These are phyloP conservation scores for Karstenula rhodostoma DNA, from an alignment of 2,329 filamentous ascomycete species.

Conservation along the genomic window DNA sequence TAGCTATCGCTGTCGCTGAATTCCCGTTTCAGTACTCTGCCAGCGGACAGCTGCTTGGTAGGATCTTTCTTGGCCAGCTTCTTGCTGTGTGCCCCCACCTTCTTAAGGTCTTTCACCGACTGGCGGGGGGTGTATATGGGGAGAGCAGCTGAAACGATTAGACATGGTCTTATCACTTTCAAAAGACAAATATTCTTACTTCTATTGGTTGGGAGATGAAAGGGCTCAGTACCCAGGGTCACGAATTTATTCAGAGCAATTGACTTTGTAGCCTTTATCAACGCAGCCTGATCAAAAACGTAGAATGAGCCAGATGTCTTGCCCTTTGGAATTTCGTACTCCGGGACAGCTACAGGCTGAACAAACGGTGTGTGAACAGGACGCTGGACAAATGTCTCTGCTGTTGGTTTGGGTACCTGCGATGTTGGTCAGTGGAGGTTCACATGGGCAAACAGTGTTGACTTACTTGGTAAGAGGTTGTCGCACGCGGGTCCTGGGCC, in stretches of 20 bases:
- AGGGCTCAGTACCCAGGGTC: conserved; percentile 52
- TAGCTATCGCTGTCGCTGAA: conserved; percentile 55
- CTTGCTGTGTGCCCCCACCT: conserved; percentile 52
- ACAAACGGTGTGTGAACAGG: conserved; percentile 22
- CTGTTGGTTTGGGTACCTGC: conserved; percentile 37
- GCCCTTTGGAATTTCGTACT: conserved; percentile 45
- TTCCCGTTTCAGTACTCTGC: conserved; percentile 37
- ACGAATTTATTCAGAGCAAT: conserved; percentile 54
- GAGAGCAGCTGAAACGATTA: conserved; percentile 47
- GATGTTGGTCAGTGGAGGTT: conserved; percentile 21
- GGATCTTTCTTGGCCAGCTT: conserved; percentile 46
- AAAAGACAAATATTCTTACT: conserved; percentile 43
- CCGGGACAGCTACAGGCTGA: conserved; percentile 38
- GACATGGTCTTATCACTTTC: conserved; percentile 16
- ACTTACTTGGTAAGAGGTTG: conserved; percentile 43
- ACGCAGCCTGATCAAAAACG: conserved; percentile 51
- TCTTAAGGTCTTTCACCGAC: conserved; percentile 57
- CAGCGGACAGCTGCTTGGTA: conserved; percentile 28
- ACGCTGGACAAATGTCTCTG: conserved; percentile 37
- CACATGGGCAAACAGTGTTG: background rate
- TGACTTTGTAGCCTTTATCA: conserved; percentile 56
- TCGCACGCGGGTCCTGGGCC: conserved; percentile 28
- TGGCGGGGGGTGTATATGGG: conserved; percentile 54
- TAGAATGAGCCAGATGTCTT: conserved; percentile 51
- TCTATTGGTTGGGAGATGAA: conserved; percentile 55